phyloP scores from a whole-genome alignment of 2,329 filamentous ascomycete species.

The Alternaria sp. region DNA sequence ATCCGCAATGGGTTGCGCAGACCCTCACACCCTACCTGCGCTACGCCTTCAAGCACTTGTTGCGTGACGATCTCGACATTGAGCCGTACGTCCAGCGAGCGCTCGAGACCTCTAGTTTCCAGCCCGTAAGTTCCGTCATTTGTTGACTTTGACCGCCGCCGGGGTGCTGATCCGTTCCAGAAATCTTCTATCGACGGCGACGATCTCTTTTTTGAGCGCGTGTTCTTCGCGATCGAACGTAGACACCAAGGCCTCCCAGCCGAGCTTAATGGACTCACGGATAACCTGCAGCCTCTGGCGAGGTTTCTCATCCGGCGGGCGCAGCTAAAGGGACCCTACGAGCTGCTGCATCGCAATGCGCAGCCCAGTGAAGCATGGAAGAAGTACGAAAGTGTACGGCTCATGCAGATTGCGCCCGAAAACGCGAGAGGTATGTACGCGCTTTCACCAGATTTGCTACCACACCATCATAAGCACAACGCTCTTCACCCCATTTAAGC shows the following conservation, averaged over 20 bases:
- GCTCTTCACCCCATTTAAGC: not conserved
- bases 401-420: not conserved
- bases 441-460: not conserved
- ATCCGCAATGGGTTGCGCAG: slow-evolving; percentile 14
- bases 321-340: slow-evolving; percentile 19
- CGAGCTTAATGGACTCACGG: slow-evolving; percentile 6
- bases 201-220: slow-evolving; percentile 19
- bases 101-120: slow-evolving; percentile 4
- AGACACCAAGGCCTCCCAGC: slow-evolving; percentile 5
- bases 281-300: slow-evolving; percentile 14
- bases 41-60: slow-evolving; percentile 14
- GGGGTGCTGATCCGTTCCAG: not conserved
- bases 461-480: not conserved
- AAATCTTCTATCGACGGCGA: slow-evolving; percentile 9
- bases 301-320: slow-evolving; percentile 17
- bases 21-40: slow-evolving; percentile 17
- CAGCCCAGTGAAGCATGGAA: slow-evolving; percentile 14
- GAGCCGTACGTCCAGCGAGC: not conserved
- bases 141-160: too few species aligned
- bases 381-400: slow-evolving; percentile 2
- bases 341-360: slow-evolving; percentile 11
- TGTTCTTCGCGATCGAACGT: slow-evolving; percentile 17
- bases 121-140: not conserved
- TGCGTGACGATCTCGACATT: slow-evolving; percentile 8
- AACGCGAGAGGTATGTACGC: not conserved